phyloP scores from a whole-genome alignment of 1,139 yeast genomes.

The Taphrina pruni region DNA sequence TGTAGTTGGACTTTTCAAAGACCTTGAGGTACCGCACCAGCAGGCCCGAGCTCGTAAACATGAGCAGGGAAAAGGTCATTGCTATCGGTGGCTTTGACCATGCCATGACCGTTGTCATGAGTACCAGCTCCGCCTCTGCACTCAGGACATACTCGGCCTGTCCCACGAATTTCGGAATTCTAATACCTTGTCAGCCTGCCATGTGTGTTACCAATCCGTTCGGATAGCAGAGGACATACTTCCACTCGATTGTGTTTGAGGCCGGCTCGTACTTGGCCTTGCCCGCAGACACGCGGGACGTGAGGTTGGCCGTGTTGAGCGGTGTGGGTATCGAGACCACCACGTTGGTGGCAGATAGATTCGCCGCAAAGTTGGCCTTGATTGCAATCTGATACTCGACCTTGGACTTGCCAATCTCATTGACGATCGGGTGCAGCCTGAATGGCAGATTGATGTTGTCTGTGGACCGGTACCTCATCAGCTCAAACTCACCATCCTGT shows the following conservation, averaged over 20 bases:
- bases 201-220: too few relatives aligned
- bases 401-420: constrained; percentile 59
- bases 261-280: constrained; percentile 72
- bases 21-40: constrained; percentile 76
- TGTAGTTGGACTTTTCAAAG: constrained; percentile 67
- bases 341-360: constrained; percentile 70
- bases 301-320: constrained; percentile 60
- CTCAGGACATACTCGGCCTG: constrained; percentile 65
- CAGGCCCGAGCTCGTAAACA: constrained; percentile 81
- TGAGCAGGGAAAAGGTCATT: constrained; percentile 69
- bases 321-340: constrained; percentile 73
- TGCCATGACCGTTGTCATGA: constrained; percentile 51
- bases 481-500: constrained; percentile 81
- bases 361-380: constrained; percentile 67
- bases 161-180: constrained; percentile 69
- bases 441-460: constrained; percentile 75
- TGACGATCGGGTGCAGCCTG: constrained; percentile 65
- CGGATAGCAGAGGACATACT: constrained; percentile 13
- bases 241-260: constrained; percentile 72
- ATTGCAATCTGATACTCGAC: constrained; percentile 66
- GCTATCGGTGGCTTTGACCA: constrained; percentile 84
- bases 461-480: constrained; percentile 73
- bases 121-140: constrained; percentile 58
- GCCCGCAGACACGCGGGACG: constrained; percentile 61
- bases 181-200: not conserved